Base-by-base conservation (phyloP, 2,329 filamentous ascomycete species). In the Alternaria ethzedia region DNA sequence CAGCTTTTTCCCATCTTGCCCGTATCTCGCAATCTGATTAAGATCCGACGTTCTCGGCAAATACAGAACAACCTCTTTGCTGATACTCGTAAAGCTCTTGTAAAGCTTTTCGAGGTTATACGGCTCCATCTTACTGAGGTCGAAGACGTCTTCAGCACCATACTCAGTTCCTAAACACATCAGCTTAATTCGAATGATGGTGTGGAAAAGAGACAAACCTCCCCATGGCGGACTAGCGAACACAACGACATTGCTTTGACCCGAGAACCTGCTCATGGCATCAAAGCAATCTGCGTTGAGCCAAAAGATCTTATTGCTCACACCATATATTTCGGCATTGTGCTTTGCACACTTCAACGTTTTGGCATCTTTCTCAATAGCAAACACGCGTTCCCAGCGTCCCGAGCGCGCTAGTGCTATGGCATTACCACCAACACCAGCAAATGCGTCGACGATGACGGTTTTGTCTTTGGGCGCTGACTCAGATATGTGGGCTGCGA, bases 271-370 rank as follows among this genome's bases (percentile, higher is more conserved):
- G 36, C 81, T 82, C 23, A 97, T 80, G 51, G 89, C 88, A 36
- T 92, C 86, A 75, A 99, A 96, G 77, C 91, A 96, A 81, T 98
- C 94, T 5, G 91, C 94, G 58, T 91, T 85, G 41, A 97, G 86
- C 91, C 94, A 99, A 58, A 89, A 91, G 72, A 99, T 95, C 74
- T 88, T 89, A 52, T 90, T 87, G 3, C 84, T 83, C 0, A 97
- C 91, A 4, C 91, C 94, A 77, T 97, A 97, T 49, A 98, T 83
- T 58, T 88, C 85, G 8, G 96, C 94, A 78, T 99, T 99, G 78
- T 96, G 90, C 82, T 97, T 94, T 25, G 94, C 96, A 80, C 96
- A 99, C 49, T 90, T 90, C 7, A 99, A 86, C 1, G 92, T 93
- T 10, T 89, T 87, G 4, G 89, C 84, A 73, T 98, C 90, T 71